Evolutionary conservation across 805 yeast genomes (phyloP).

Genomic region (Cyberlindnera maritima): DNA sequence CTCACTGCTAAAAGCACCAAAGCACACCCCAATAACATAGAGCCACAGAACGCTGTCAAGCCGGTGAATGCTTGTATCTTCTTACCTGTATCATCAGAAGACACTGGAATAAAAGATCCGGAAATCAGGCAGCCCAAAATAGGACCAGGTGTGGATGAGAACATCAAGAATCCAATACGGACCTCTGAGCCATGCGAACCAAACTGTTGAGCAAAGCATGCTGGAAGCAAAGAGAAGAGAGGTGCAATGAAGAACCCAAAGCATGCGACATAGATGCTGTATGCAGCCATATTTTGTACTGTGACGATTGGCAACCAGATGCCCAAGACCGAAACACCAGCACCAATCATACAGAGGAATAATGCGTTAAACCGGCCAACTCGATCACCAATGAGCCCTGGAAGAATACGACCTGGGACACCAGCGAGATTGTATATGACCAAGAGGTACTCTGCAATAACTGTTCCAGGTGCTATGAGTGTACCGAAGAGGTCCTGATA

Average conservation of each 20-base stretch:
- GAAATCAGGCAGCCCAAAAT: slow-evolving; percentile 24
- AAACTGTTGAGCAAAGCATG: slow-evolving; percentile 23
- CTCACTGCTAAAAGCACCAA: slow-evolving; percentile 12
- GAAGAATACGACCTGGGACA: slow-evolving; percentile 23
- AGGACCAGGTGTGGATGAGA: slow-evolving; percentile 23
- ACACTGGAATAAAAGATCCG: slow-evolving; percentile 23
- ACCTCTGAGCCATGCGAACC: slow-evolving; percentile 20
- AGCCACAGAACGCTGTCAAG: slow-evolving; percentile 19
- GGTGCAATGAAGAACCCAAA: slow-evolving; percentile 24
- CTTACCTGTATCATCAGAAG: not conserved
- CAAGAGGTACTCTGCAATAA: slow-evolving; percentile 14
- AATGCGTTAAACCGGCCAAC: slow-evolving; percentile 21
- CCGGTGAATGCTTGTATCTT: slow-evolving; percentile 15
- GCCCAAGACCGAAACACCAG: slow-evolving; percentile 12
- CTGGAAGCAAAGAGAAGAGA: slow-evolving; percentile 21
- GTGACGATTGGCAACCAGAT: slow-evolving; percentile 22
- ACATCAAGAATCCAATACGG: slow-evolving; percentile 18
- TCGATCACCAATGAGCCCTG: slow-evolving; percentile 21
- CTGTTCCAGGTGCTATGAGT: slow-evolving; percentile 11
- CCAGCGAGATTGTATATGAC: slow-evolving; percentile 23
- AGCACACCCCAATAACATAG: slow-evolving; percentile 14
- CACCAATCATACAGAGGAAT: slow-evolving; percentile 6
- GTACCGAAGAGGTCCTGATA: slow-evolving; percentile 24
- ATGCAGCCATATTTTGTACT: slow-evolving; percentile 9
- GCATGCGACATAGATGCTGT: slow-evolving; percentile 14